A percentile compares a stretch with the other conserved stretches of the same genome.
phyloP scores from a whole-genome alignment of 2,329 filamentous ascomycete genomes.

The Colletotrichum kahawae region DNA sequence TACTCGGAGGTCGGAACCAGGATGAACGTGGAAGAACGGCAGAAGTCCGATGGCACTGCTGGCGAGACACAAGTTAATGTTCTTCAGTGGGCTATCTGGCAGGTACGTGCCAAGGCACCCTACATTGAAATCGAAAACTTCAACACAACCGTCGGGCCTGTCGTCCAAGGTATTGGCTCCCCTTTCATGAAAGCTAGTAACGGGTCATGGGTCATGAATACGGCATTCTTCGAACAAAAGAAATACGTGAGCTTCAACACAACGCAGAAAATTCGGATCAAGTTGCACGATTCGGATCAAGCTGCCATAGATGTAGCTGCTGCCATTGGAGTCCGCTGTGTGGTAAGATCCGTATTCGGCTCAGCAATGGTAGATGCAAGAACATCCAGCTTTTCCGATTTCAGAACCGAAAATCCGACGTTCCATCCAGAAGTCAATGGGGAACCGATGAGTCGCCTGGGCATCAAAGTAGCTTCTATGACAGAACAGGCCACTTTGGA shows the following conservation, averaged over 20 bases:
- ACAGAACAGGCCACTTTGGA: not conserved
- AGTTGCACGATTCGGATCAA: too few relatives aligned
- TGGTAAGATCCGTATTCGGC: not conserved
- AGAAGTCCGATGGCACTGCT: too few relatives aligned
- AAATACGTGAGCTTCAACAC: not conserved
- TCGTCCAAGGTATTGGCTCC: not conserved
- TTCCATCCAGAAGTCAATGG: too few relatives aligned
- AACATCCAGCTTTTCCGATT: not conserved
- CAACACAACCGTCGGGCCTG: not conserved
- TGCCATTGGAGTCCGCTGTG: not conserved
- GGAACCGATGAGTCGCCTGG: too few relatives aligned
- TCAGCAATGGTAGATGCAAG: not conserved
- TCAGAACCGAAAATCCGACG: not conserved
- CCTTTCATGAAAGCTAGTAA: conserved; percentile 2
- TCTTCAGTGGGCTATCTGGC: too few relatives aligned
- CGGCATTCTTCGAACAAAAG: conserved; percentile 1
- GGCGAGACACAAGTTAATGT: too few relatives aligned
- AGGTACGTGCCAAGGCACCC: too few relatives aligned
- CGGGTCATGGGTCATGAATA: not conserved
- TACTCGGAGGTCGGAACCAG: not conserved
- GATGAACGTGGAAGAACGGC: not conserved
- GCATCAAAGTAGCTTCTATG: too few relatives aligned
- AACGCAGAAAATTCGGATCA: too few relatives aligned
- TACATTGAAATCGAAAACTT: too few relatives aligned
- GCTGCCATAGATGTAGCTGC: too few relatives aligned